A percentile compares a stretch with the other conserved stretches of the same genome.
Conservation (phyloP, 306 rosid genomes). For the Bauhinia variegata region DNA sequence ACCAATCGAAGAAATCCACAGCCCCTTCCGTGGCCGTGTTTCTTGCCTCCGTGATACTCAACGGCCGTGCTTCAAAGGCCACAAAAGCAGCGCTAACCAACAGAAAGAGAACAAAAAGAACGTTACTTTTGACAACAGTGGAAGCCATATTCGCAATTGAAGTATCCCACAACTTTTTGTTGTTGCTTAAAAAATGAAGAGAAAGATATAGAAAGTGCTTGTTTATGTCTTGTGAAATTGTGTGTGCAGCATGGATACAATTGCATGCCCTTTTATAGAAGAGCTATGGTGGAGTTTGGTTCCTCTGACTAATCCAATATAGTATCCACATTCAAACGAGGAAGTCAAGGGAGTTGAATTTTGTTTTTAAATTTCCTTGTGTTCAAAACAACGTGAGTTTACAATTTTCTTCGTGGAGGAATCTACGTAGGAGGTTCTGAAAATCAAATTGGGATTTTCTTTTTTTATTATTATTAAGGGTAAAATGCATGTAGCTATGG, state of each 20-base stretch:
- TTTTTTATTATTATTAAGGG: slow-evolving; percentile 1
- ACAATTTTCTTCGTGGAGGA: slow-evolving; percentile 36
- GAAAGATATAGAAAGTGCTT: no score
- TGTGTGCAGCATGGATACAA: slow-evolving; percentile 16
- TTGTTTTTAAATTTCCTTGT: neutral
- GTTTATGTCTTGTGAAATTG: neutral
- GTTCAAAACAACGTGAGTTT: slow-evolving; percentile 21
- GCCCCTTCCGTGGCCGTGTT: slow-evolving; percentile 16
- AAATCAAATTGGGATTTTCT: slow-evolving; percentile 23
- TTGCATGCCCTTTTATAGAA: slow-evolving; percentile 3
- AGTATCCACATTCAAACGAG: slow-evolving; percentile 28
- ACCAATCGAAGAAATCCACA: slow-evolving; percentile 53
- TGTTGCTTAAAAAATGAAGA: no score
- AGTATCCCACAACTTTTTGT: neutral
- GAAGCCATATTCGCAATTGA: slow-evolving; percentile 29
- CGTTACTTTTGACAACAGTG: slow-evolving; percentile 12
- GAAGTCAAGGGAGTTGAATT: neutral
- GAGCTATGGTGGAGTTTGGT: neutral
- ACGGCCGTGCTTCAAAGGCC: slow-evolving; percentile 53
- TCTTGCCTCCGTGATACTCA: slow-evolving; percentile 31
- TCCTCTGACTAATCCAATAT: slow-evolving; percentile 16
- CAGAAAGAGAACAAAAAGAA: slow-evolving; percentile 29
- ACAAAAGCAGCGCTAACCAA: slow-evolving; percentile 33
- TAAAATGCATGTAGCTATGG: neutral
- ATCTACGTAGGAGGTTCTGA: slow-evolving; percentile 42